Conservation (phyloP, 441 rosid genomes). For the Eutrema salsugineum region DNA sequence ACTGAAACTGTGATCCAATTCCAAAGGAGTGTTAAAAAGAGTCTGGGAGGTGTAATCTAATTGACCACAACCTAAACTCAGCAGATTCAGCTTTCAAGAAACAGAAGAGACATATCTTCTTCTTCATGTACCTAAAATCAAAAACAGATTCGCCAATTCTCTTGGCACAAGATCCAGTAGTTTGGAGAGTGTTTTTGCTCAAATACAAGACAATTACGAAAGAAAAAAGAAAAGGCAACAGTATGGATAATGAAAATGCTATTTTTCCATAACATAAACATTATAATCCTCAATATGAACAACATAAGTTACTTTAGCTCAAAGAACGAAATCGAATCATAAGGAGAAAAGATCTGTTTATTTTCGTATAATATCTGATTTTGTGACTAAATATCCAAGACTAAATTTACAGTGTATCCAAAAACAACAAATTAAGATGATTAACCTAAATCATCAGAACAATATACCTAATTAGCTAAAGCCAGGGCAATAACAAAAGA, state of each 20-base stretch:
- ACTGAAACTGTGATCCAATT: background rate
- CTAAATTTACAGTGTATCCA: background rate
- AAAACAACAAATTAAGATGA: background rate
- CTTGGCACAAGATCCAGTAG: background rate
- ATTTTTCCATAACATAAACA: background rate
- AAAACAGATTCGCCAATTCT: background rate
- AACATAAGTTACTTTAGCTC: background rate
- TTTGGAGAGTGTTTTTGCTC: background rate
- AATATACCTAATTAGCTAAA: background rate
- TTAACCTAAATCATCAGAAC: background rate
- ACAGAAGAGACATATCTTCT: background rate
- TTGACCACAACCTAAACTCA: background rate
- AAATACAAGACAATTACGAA: background rate
- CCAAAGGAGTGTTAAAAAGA: background rate
- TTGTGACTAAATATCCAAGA: background rate
- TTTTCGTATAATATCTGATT: background rate
- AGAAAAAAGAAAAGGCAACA: background rate
- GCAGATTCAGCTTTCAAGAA: background rate
- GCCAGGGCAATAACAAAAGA: background rate
- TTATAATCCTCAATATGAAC: background rate
- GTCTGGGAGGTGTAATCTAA: background rate
- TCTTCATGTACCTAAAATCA: background rate
- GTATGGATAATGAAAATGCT: background rate
- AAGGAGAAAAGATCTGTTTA: background rate
- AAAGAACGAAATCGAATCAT: background rate